A percentile compares a stretch with the other conserved stretches of the same genome.
Conservation (phyloP, 1,284 basidiomycete species). For the Ustilago sp. region DNA sequence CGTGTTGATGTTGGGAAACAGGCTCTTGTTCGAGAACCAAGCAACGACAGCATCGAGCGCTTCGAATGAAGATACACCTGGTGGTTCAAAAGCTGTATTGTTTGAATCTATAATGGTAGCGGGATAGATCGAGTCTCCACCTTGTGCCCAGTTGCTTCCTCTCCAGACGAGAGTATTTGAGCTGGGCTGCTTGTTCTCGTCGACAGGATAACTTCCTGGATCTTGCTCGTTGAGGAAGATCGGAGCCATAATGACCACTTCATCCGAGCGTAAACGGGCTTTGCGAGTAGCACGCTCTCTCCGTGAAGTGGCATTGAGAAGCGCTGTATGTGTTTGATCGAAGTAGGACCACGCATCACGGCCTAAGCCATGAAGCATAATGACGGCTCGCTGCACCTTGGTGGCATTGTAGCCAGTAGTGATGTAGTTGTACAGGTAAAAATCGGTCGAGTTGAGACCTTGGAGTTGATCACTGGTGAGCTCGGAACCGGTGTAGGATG, state of each 20-base stretch:
- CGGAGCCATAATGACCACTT: constrained; percentile 58
- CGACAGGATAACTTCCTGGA: constrained; percentile 37
- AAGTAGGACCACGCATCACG: constrained; percentile 58
- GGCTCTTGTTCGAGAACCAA: constrained; percentile 41
- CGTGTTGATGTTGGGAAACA: constrained; percentile 52
- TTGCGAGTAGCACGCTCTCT: constrained; percentile 22
- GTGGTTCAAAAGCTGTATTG: constrained; percentile 19
- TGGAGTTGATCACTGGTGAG: constrained; percentile 18
- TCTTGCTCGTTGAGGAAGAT: constrained; percentile 55
- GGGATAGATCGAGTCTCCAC: constrained; percentile 48
- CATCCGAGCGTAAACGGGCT: constrained; percentile 30
- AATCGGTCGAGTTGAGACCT: constrained; percentile 29
- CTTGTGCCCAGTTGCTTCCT: constrained; percentile 44
- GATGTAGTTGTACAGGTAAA: constrained; percentile 53
- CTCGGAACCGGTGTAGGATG: background rate
- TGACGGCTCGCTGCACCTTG: constrained; percentile 45
- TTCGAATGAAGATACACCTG: constrained; percentile 49
- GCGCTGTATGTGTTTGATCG: constrained; percentile 43
- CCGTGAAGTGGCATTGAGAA: constrained; percentile 49
- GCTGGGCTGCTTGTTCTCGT: constrained; percentile 24
- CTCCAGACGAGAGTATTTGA: constrained; percentile 47
- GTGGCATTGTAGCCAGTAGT: constrained; percentile 35
- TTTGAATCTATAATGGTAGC: constrained; percentile 18
- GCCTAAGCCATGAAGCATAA: constrained; percentile 54
- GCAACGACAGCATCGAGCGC: constrained; percentile 42